Evolutionary conservation across 2,329 filamentous ascomycete genomes (phyloP), one percentile per base, ranked within the genome.

Genomic region (Aureobasidium sp.): DNA sequence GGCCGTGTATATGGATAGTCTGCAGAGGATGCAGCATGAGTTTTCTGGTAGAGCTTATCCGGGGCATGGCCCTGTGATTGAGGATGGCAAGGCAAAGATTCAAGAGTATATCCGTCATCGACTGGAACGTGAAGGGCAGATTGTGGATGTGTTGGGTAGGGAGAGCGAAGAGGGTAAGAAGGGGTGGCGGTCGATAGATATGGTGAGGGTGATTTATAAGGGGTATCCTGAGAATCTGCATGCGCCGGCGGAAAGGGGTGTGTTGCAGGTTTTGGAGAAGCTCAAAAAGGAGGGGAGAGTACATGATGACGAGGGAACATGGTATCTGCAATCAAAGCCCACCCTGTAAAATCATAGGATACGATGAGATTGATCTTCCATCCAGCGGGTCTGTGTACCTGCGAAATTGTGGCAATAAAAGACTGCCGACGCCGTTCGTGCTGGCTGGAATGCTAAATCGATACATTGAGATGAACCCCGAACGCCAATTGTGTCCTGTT

Each of bases 171-270:
- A 22, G 5, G 34, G 45, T 1, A 25, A 25, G 11, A 32, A 51
- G n/a, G 48, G 37, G 8, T 89, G 85, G 86, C 80, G 79, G 6
- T 77, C 82, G 7, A 84, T 89, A 78, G 88, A 91, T 55, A 74
- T 97, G 58, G 91, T 96, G n/a, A 87, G 86, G 68, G 73, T 86
- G 27, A 88, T 98, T 29, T 98, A 98, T 67, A 78, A 77, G 50
- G 83, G 88, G 62, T 84, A 95, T 19, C 84, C 87, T 0, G 81
- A 86, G 66, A 81, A 77, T 62, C 73, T 97, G 59, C 86, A 90
- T 68, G 65, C 77, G 10, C 84, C 90, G 7, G 93, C 93, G 0
- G 82, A 87, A 57, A 76, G 78, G 35, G 90, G 90, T 1, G 74
- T 96, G 6, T 57, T 84, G 57, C 86, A 91, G 71, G 86, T 97